Conservation (phyloP, 345 rosid genomes). For the Odontarrhena argentea region DNA sequence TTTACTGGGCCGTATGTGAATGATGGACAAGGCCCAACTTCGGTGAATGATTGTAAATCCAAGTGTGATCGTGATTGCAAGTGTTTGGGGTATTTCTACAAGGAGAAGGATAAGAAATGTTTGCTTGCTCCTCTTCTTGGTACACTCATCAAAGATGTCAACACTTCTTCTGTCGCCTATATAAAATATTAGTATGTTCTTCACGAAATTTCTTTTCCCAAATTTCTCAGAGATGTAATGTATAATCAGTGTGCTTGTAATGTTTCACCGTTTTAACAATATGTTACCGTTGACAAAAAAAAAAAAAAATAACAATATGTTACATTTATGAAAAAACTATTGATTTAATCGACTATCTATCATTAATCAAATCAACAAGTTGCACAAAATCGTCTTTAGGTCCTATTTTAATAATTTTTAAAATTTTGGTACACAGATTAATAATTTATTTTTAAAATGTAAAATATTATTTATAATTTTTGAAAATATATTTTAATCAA, state of each 20-base stretch:
- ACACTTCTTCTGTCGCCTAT: slow-evolving; percentile 16
- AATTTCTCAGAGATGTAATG: background rate
- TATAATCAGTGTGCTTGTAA: background rate
- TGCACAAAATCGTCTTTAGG: too few species aligned
- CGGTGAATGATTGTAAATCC: slow-evolving; percentile 38
- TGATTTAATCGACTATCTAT: too few species aligned
- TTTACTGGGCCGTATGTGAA: slow-evolving; percentile 32
- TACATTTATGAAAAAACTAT: too few species aligned
- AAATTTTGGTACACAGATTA: too few species aligned
- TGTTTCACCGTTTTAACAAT: background rate
- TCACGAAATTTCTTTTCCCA: background rate
- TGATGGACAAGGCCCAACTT: slow-evolving; percentile 39
- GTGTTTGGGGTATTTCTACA: slow-evolving; percentile 50
- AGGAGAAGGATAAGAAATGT: slow-evolving; percentile 41
- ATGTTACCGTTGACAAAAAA: too few species aligned
- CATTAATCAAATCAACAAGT: too few species aligned
- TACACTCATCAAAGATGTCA: slow-evolving; percentile 17
- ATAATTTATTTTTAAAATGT: too few species aligned
- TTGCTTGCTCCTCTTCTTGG: slow-evolving; percentile 25
- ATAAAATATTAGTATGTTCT: slow-evolving; percentile 7
- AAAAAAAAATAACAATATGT: background rate
- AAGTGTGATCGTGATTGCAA: slow-evolving; percentile 52
- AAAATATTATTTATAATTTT: too few species aligned
- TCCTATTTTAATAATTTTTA: too few species aligned
- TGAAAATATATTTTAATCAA: too few species aligned